Evolutionary conservation across 495 filamentous ascomycete genomes (phyloP).

Genomic region (Cryomyces minteri): DNA sequence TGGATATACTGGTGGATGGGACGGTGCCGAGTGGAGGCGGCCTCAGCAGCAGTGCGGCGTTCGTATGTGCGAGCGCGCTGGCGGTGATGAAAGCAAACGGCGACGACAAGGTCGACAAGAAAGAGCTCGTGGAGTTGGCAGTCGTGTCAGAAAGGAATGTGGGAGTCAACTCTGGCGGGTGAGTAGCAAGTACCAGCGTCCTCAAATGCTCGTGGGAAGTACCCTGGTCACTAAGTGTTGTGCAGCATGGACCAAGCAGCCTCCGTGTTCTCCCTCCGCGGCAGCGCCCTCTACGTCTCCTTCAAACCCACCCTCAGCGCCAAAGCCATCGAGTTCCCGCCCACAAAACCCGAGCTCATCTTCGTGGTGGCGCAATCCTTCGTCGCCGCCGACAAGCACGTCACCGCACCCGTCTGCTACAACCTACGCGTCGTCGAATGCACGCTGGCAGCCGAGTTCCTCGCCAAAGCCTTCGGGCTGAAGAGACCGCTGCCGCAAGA

Average conservation of each 20-base stretch:
- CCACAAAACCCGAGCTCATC: constrained; percentile 60
- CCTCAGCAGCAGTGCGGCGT: constrained; percentile 83
- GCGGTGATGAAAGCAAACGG: constrained; percentile 80
- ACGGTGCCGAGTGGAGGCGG: constrained; percentile 84
- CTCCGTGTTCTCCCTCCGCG: constrained; percentile 75
- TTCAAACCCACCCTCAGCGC: constrained; percentile 69
- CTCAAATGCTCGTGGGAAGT: not conserved
- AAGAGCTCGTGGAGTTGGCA: constrained; percentile 71
- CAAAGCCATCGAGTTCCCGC: constrained; percentile 66
- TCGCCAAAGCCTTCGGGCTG: constrained; percentile 40
- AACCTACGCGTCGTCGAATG: constrained; percentile 95
- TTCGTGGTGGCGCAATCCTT: constrained; percentile 94
- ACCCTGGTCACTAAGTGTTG: not conserved
- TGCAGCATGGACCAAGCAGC: constrained; percentile 90
- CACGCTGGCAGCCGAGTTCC: constrained; percentile 65
- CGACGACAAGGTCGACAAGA: constrained; percentile 63
- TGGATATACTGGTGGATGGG: constrained; percentile 81
- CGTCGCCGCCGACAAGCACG: constrained; percentile 83
- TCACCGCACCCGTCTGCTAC: constrained; percentile 82
- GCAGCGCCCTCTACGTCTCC: constrained; percentile 74
- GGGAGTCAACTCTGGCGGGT: constrained; percentile 92
- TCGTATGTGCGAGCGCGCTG: constrained; percentile 78
- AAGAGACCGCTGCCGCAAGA: constrained; percentile 48
- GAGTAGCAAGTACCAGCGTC: constrained; percentile 15
- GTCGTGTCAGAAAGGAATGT: constrained; percentile 89